phyloP scores from a whole-genome alignment of 768 basidiomycete species.

The Pleurotus tuber-regium region DNA sequence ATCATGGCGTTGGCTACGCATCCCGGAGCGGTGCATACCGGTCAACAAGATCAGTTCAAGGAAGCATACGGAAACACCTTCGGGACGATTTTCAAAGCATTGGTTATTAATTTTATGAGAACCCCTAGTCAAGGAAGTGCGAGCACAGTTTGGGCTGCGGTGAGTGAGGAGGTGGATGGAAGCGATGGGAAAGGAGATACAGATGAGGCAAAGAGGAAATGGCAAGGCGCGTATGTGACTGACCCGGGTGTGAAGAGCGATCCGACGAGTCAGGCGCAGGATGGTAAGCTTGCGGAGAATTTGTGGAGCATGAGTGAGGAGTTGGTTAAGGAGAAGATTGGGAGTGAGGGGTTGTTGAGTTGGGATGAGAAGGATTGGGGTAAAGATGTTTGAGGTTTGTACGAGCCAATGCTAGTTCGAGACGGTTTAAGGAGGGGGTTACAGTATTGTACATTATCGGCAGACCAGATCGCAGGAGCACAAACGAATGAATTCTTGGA shows the following conservation, averaged over 20 bases:
- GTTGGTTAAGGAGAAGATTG: neutral
- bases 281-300: neutral
- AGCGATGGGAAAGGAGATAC: neutral
- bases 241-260: slow-evolving; percentile 1
- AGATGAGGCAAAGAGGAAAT: slow-evolving; percentile 1
- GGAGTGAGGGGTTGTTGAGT: neutral
- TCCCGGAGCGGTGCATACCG: slow-evolving; percentile 6
- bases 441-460: neutral
- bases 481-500: neutral
- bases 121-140: slow-evolving; percentile 1
- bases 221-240: slow-evolving; percentile 6
- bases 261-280: neutral
- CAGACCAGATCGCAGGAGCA: neutral
- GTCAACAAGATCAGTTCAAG: slow-evolving; percentile 6
- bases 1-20: slow-evolving; percentile 1
- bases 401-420: neutral
- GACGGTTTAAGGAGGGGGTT: neutral
- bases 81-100: neutral
- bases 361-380: neutral
- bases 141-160: slow-evolving; percentile 6
- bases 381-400: neutral
- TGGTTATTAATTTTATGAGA: neutral
- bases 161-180: neutral
- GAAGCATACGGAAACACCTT: slow-evolving; percentile 2
- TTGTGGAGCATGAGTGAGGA: slow-evolving; percentile 1